Evolutionary conservation across 2,329 filamentous ascomycete species (phyloP).

Genomic region (Microdochium trichocladiopsis): DNA sequence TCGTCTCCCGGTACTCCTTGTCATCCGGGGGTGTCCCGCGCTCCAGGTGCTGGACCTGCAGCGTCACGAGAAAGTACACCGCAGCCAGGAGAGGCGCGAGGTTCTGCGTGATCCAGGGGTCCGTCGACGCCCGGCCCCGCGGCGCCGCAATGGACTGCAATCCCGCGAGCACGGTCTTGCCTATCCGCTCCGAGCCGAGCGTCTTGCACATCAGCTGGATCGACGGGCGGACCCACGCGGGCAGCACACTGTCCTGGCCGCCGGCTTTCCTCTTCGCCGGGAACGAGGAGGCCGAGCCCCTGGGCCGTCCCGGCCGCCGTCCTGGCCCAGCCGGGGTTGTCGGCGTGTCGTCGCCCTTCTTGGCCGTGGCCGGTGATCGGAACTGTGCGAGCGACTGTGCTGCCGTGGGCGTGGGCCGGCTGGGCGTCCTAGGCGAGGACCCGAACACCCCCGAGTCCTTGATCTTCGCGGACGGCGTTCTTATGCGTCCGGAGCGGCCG

Average conservation of each 20-base stretch:
- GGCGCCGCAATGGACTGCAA: slow-evolving; percentile 50
- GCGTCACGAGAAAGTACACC: slow-evolving; percentile 52
- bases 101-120: slow-evolving; percentile 42
- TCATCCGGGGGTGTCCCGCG: slow-evolving; percentile 29
- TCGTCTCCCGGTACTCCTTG: slow-evolving; percentile 36
- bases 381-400: slow-evolving; percentile 34
- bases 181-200: slow-evolving; percentile 53
- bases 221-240: slow-evolving; percentile 62
- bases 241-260: slow-evolving; percentile 26
- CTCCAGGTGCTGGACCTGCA: slow-evolving; percentile 35
- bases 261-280: slow-evolving; percentile 22
- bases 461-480: slow-evolving; percentile 27
- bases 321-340: background rate
- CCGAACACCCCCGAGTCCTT: slow-evolving; percentile 22
- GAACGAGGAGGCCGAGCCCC: slow-evolving; percentile 3
- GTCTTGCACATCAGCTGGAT: slow-evolving; percentile 59
- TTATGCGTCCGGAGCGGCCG: slow-evolving; percentile 12
- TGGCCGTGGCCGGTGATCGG: slow-evolving; percentile 34
- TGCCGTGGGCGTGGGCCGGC: slow-evolving; percentile 38
- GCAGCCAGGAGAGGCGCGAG: slow-evolving; percentile 50
- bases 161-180: slow-evolving; percentile 68
- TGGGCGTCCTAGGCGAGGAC: slow-evolving; percentile 26
- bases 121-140: slow-evolving; percentile 32
- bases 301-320: background rate
- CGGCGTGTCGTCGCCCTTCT: slow-evolving; percentile 31